A percentile compares a stretch with the other conserved stretches of the same genome.
Evolutionary conservation across 1,284 basidiomycete genomes (phyloP).

Genomic region (Lentinula novae-zelandiae): DNA sequence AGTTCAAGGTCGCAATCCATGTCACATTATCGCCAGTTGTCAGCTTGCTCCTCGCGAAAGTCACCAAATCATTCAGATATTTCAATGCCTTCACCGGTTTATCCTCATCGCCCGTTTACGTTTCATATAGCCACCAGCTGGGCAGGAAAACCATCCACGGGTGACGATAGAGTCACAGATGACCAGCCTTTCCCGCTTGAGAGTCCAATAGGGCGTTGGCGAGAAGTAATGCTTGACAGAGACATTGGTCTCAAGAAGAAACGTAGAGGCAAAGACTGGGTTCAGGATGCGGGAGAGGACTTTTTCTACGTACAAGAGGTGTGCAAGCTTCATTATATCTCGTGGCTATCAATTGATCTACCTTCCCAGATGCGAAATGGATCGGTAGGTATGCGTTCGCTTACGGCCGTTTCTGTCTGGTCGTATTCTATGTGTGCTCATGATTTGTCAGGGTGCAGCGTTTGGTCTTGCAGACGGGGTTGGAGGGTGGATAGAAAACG

Average conservation of each 20-base stretch:
- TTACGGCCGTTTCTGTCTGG: constrained; percentile 17
- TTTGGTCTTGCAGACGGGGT: constrained; percentile 61
- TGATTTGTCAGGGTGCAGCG: constrained; percentile 64
- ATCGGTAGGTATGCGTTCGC: constrained; percentile 56
- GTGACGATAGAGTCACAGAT: constrained; percentile 25
- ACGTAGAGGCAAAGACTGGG: constrained; percentile 11
- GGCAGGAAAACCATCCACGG: constrained; percentile 66
- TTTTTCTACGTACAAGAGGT: constrained; percentile 78
- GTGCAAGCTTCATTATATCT: constrained; percentile 24
- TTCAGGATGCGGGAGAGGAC: constrained; percentile 65
- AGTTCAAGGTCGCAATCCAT: background rate
- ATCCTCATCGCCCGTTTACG: constrained; percentile 40
- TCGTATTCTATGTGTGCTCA: constrained; percentile 11
- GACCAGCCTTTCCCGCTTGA: constrained; percentile 55
- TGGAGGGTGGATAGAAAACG: constrained; percentile 61
- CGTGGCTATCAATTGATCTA: background rate
- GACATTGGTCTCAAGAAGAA: constrained; percentile 4
- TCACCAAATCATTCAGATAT: background rate
- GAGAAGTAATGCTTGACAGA: constrained; percentile 49
- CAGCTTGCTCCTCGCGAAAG: background rate
- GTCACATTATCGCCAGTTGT: background rate
- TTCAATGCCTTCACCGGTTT: background rate
- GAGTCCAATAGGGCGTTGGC: constrained; percentile 70
- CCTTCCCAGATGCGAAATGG: constrained; percentile 61
- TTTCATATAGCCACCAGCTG: constrained; percentile 77